Evolutionary conservation across 352 stramenopile species (phyloP).

Genomic region (Phytophthora syringae): DNA sequence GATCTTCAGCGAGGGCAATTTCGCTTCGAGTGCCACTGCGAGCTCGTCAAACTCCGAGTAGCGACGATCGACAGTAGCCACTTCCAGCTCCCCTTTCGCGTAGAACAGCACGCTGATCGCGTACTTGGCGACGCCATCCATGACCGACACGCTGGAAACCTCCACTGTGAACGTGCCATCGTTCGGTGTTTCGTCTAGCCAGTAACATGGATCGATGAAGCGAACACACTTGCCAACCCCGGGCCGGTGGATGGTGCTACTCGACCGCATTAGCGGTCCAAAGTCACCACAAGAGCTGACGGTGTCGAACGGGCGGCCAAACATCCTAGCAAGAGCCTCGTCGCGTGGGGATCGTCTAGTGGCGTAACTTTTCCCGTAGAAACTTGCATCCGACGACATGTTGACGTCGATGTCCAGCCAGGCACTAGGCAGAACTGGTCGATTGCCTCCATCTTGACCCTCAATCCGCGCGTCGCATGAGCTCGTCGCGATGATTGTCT

Average conservation of each 20-base stretch:
- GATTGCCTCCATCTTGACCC: slow-evolving; percentile 42
- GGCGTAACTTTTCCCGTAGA: slow-evolving; percentile 44
- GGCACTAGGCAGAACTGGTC: slow-evolving; percentile 57
- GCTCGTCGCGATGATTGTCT: slow-evolving; percentile 64
- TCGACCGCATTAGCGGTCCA: slow-evolving; percentile 14
- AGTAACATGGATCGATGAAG: slow-evolving; percentile 62
- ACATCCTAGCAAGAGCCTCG: slow-evolving; percentile 28
- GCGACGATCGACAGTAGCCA: slow-evolving; percentile 60
- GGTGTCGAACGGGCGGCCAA: slow-evolving; percentile 39
- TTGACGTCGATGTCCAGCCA: slow-evolving; percentile 63
- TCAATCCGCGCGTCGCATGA: slow-evolving; percentile 81
- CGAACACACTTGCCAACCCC: slow-evolving; percentile 55
- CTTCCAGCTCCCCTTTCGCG: slow-evolving; percentile 42
- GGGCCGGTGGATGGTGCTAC: slow-evolving; percentile 15
- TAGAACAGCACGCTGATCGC: slow-evolving; percentile 73
- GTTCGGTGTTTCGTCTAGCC: slow-evolving; percentile 47
- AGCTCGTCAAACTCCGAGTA: slow-evolving; percentile 79
- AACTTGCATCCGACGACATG: slow-evolving; percentile 32
- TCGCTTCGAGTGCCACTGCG: slow-evolving; percentile 55
- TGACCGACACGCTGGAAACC: slow-evolving; percentile 60
- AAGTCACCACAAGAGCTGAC: slow-evolving; percentile 24
- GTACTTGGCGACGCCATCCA: slow-evolving; percentile 58
- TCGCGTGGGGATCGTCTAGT: slow-evolving; percentile 26
- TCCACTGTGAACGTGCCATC: slow-evolving; percentile 77
- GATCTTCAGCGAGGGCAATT: slow-evolving; percentile 57